Evolutionary conservation across 2,329 filamentous ascomycete species (phyloP).

Genomic region (Xenoacremonium recifei): DNA sequence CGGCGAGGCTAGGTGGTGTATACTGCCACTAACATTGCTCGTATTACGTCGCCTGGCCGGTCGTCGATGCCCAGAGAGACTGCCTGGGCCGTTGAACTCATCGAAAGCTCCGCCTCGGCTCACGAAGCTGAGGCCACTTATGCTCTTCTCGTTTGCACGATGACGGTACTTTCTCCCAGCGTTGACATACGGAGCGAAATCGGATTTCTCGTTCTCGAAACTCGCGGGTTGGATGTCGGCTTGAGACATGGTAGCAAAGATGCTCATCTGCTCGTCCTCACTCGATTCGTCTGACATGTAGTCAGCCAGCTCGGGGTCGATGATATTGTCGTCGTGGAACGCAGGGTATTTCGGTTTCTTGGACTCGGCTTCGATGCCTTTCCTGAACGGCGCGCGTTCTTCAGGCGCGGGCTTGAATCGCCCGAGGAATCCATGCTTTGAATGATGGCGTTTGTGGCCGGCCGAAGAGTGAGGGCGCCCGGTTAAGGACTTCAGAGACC

Average conservation of each 20-base stretch:
- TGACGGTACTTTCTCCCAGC: constrained; percentile 72
- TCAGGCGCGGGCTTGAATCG: constrained; percentile 71
- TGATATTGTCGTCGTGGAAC: constrained; percentile 99
- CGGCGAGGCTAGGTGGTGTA: constrained; percentile 70
- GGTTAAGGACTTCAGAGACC: constrained; percentile 77
- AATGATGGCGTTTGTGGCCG: constrained; percentile 81
- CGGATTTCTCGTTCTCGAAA: constrained; percentile 71
- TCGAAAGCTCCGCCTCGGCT: constrained; percentile 62
- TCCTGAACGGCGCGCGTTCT: constrained; percentile 85
- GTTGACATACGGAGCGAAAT: constrained; percentile 69
- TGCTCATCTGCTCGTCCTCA: constrained; percentile 86
- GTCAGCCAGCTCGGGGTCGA: constrained; percentile 90
- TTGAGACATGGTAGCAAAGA: constrained; percentile 74
- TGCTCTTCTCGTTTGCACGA: constrained; percentile 73
- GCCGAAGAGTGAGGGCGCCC: constrained; percentile 71
- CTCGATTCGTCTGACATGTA: constrained; percentile 97
- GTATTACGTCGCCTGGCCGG: constrained; percentile 74
- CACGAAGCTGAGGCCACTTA: constrained; percentile 67
- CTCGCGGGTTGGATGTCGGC: constrained; percentile 62
- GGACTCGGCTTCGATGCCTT: constrained; percentile 64
- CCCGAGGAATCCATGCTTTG: constrained; percentile 79
- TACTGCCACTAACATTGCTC: constrained; percentile 74
- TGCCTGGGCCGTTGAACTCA: constrained; percentile 55
- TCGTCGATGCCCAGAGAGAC: constrained; percentile 58
- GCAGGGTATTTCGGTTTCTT: constrained; percentile 72